These are phyloP conservation scores for Pythium periplocum DNA, from an alignment of 352 stramenopile genomes.

Conservation along the genomic window DNA sequence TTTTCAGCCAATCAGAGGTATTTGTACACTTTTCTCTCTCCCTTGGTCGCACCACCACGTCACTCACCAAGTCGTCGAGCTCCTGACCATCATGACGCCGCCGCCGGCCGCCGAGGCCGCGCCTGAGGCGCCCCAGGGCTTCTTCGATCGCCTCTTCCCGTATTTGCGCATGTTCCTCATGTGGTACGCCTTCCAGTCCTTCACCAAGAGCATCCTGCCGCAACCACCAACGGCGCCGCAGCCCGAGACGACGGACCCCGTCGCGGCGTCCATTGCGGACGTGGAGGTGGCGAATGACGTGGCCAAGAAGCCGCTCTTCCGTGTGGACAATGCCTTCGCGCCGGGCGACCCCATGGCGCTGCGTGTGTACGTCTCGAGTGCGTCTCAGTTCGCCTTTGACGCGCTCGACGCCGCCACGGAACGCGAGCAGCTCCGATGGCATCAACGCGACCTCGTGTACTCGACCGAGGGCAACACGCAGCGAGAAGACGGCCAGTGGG, in stretches of 20 bases:
- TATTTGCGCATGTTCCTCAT: slow-evolving; percentile 71
- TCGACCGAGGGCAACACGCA: slow-evolving; percentile 33
- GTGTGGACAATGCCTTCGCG: slow-evolving; percentile 43
- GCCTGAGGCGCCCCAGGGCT: slow-evolving; percentile 23
- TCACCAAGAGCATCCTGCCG: slow-evolving; percentile 31
- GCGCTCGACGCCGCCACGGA: slow-evolving; percentile 26
- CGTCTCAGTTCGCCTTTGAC: slow-evolving; percentile 45
- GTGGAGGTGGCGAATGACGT: neutral
- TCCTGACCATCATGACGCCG: neutral
- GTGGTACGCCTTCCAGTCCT: slow-evolving; percentile 75
- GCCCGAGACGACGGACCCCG: neutral
- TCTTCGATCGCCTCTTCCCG: slow-evolving; percentile 58
- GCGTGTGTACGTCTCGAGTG: slow-evolving; percentile 61
- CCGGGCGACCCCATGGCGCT: slow-evolving; percentile 45
- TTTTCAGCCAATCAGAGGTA: slow-evolving; percentile 12
- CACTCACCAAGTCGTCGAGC: neutral
- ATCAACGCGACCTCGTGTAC: slow-evolving; percentile 53
- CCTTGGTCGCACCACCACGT: slow-evolving; percentile 1
- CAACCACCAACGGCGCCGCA: slow-evolving; percentile 3
- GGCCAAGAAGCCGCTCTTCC: neutral
- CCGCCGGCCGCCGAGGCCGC: slow-evolving; percentile 6
- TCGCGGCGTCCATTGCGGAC: neutral
- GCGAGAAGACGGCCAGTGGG: slow-evolving; percentile 47
- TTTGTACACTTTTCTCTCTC: slow-evolving; percentile 1
- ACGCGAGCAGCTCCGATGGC: slow-evolving; percentile 60